Evolutionary conservation across 2,329 filamentous ascomycete species (phyloP), one percentile per base, ranked within the genome.

Genomic region (Furcasterigmium sp.): DNA sequence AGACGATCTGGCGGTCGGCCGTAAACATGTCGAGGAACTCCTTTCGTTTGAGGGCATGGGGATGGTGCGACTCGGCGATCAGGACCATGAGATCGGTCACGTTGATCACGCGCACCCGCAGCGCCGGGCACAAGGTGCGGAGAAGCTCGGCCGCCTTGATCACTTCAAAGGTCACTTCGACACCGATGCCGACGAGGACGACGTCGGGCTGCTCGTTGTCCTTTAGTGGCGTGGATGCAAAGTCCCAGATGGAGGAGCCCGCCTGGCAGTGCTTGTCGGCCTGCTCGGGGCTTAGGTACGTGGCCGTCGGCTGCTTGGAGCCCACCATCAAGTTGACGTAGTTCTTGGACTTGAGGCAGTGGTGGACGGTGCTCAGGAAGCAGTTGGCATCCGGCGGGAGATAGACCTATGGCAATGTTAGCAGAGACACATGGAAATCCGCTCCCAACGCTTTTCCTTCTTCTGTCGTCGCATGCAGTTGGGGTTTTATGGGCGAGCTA

Each of bases 311-410:
- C 54, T 85, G 80, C 57, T 86, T 86, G 14, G 78, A 78, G 17
- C 80, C 80, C 34, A 85, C 79, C 69, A 85, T 79, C 3, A 85
- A 67, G 54, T 85, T 85, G 47, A 84, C 69, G 48, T 84, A 82
- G 56, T 82, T 80, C 54, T 69, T 79, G 2, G 78, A 83, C 28
- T 69, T 60, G 9, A 85, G 62, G 51, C 77, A 82, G 54, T 85
- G 80, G 19, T 77, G 64, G 1, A 84, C 54, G 0, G 80, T 84
- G n/a, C 73, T 77, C 4, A 85, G 68, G 60, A 84, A 82, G 32
- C 78, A 84, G 54, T 85, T 85, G 13, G 78, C 80, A 46, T 85
- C 81, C 0, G 81, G 81, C 2, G 82, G 82, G 1, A 85, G 63
- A 51, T 85, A 85, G 2, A 85, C 77, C 50, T 55, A 15, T 4